These are phyloP conservation scores for Neonectria magnoliae DNA, from an alignment of 2,329 filamentous ascomycete genomes.

Conservation along the genomic window DNA sequence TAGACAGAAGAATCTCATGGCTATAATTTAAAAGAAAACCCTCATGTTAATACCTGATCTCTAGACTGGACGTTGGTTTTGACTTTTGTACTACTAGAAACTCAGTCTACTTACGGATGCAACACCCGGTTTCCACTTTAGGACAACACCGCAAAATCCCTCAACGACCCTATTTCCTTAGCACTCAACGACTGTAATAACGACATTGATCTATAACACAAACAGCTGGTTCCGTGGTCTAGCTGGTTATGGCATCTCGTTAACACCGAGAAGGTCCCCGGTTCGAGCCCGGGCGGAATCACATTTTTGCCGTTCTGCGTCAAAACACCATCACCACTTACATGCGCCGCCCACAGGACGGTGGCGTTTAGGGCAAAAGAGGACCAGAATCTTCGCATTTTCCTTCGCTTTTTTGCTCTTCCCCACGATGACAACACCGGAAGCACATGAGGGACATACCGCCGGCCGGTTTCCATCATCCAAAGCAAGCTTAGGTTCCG, in stretches of 20 bases:
- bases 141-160: constrained; percentile 16
- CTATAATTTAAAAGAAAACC: too few species aligned
- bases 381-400: constrained; percentile 9
- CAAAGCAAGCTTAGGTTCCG: constrained; percentile 29
- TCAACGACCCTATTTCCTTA: neutral
- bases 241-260: constrained; percentile 41
- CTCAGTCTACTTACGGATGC: neutral
- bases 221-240: constrained; percentile 29
- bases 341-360: neutral
- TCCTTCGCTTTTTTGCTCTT: neutral
- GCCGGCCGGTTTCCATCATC: neutral
- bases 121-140: constrained; percentile 2
- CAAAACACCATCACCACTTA: constrained; percentile 4
- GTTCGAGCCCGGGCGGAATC: constrained; percentile 42
- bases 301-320: constrained; percentile 26
- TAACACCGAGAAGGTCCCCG: constrained; percentile 44
- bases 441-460: constrained; percentile 10
- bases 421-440: neutral
- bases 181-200: neutral
- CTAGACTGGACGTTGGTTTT: neutral
- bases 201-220: neutral
- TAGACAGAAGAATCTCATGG: too few species aligned
- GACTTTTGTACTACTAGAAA: too few species aligned
- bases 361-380: constrained; percentile 5
- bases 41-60: too few species aligned